Evolutionary conservation across 805 yeast species (phyloP).

Genomic region (Lachancea kluyveri): DNA sequence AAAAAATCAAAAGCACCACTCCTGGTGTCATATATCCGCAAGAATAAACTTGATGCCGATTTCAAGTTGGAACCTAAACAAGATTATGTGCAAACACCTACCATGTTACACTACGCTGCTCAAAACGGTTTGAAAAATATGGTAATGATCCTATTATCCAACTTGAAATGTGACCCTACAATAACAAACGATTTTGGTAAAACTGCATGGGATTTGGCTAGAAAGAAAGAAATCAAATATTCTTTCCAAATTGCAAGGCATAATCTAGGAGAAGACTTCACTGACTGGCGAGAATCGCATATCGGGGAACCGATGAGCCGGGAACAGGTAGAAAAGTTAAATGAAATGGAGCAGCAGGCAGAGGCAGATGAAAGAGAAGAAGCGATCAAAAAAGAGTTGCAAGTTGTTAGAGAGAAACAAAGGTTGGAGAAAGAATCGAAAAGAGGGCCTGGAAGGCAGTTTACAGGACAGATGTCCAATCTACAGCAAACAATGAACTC

Average conservation of each 20-base stretch:
- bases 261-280: constrained; percentile 59
- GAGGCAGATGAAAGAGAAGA: constrained; percentile 36
- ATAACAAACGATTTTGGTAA: constrained; percentile 45
- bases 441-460: constrained; percentile 34
- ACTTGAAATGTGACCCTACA: constrained; percentile 67
- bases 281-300: constrained; percentile 64
- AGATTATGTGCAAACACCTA: constrained; percentile 55
- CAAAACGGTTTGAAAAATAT: constrained; percentile 60
- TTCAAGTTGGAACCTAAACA: constrained; percentile 49
- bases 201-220: constrained; percentile 64
- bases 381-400: constrained; percentile 21
- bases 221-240: constrained; percentile 38
- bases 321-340: constrained; percentile 47
- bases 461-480: constrained; percentile 22
- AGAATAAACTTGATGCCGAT: constrained; percentile 49
- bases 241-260: constrained; percentile 65
- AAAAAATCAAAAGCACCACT: constrained; percentile 76
- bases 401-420: constrained; percentile 24
- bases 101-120: constrained; percentile 74
- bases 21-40: constrained; percentile 52
- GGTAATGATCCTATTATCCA: constrained; percentile 52
- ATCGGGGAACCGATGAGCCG: constrained; percentile 54
- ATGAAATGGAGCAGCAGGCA: constrained; percentile 33
- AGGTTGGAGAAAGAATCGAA: constrained; percentile 12
- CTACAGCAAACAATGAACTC: constrained; percentile 46